phyloP scores from a whole-genome alignment of 2,329 filamentous ascomycete species.

The Talaromyces sp. region DNA sequence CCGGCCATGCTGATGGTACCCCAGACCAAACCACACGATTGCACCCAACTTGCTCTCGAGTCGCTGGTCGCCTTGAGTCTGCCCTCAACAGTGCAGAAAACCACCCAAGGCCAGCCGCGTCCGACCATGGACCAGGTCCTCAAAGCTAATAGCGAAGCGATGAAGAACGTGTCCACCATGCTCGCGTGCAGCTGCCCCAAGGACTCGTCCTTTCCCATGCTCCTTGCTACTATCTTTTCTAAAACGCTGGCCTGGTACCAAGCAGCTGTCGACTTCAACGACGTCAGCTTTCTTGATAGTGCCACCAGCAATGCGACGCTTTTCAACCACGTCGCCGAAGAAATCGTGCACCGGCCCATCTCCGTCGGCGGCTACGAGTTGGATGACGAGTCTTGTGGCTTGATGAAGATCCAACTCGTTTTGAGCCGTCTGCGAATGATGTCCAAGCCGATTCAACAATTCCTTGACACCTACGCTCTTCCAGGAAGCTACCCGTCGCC shows the following conservation, averaged over 20 bases:
- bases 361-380: slow-evolving; percentile 12
- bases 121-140: slow-evolving; percentile 14
- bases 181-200: slow-evolving; percentile 13
- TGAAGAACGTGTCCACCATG: slow-evolving; percentile 11
- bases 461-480: slow-evolving; percentile 3
- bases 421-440: slow-evolving; percentile 12
- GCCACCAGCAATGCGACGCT: neutral
- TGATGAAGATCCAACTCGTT: slow-evolving; percentile 13
- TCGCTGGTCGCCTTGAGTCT: slow-evolving; percentile 9
- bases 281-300: neutral
- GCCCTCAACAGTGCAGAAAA: slow-evolving; percentile 11
- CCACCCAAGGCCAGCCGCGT: slow-evolving; percentile 10
- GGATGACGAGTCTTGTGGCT: slow-evolving; percentile 11
- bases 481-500: slow-evolving; percentile 3
- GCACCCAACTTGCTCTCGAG: slow-evolving; percentile 11
- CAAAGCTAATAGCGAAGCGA: slow-evolving; percentile 12
- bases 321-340: slow-evolving; percentile 7
- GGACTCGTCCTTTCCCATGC: slow-evolving; percentile 13
- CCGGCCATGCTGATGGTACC: slow-evolving; percentile 8
- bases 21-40: slow-evolving; percentile 9
- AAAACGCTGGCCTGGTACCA: slow-evolving; percentile 14
- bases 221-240: slow-evolving; percentile 12
- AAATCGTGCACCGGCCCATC: slow-evolving; percentile 13
- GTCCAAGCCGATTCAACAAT: slow-evolving; percentile 11
- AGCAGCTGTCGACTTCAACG: slow-evolving; percentile 5